phyloP scores from a whole-genome alignment of 202 grass and related monocot genomes.

The Zizania palustris region DNA sequence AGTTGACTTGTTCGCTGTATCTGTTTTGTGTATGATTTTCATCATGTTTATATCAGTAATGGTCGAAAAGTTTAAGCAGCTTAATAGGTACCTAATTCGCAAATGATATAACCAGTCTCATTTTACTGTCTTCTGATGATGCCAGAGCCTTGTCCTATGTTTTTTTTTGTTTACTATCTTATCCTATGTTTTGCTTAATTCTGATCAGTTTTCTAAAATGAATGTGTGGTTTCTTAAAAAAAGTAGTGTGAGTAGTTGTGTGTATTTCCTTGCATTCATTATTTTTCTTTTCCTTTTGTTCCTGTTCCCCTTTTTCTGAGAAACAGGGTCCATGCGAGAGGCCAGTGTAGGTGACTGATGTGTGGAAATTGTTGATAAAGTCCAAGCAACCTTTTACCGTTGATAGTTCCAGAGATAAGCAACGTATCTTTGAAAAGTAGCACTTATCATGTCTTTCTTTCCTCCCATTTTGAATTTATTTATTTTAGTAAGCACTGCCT shows the following conservation, averaged over 20 bases:
- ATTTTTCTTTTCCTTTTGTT: slow-evolving; percentile 38
- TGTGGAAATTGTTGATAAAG: slow-evolving; percentile 44
- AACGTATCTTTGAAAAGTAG: slow-evolving; percentile 34
- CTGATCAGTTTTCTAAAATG: slow-evolving; percentile 31
- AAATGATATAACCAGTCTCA: slow-evolving; percentile 19
- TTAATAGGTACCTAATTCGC: neutral
- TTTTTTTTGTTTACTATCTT: slow-evolving; percentile 22
- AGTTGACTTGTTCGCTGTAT: slow-evolving; percentile 29
- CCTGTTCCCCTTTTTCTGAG: slow-evolving; percentile 30
- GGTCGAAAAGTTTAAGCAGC: slow-evolving; percentile 21
- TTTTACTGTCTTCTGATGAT: neutral
- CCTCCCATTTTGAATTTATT: slow-evolving; percentile 28
- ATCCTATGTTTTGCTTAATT: slow-evolving; percentile 30
- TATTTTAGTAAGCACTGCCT: slow-evolving; percentile 20
- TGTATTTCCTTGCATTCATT: slow-evolving; percentile 45
- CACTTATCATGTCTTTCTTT: slow-evolving; percentile 9
- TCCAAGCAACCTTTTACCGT: slow-evolving; percentile 31
- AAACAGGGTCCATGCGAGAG: slow-evolving; percentile 71
- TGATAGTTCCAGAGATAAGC: slow-evolving; percentile 61
- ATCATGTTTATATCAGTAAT: slow-evolving; percentile 31
- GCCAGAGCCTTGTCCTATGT: slow-evolving; percentile 41
- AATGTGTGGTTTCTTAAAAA: neutral
- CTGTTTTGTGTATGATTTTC: slow-evolving; percentile 12
- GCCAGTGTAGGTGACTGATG: slow-evolving; percentile 56
- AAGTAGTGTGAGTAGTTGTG: slow-evolving; percentile 1